Evolutionary conservation across 805 yeast species (phyloP), one percentile per base, ranked within the genome.

Genomic region (Lipomyces chichibuensis): DNA sequence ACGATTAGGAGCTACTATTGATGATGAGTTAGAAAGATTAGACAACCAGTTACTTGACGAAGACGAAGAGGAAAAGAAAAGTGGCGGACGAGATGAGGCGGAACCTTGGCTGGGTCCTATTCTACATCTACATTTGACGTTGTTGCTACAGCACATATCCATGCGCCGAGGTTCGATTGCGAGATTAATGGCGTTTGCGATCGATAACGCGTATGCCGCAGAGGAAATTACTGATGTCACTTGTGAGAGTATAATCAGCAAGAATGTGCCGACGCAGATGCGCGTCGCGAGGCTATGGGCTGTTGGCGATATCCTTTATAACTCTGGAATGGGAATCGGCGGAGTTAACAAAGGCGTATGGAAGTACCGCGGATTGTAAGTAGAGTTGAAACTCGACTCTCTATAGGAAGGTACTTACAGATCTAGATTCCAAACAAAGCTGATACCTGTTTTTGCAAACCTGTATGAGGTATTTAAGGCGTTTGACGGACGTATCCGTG

Each of bases 131-230:
- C 77, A 74, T 57, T 63, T 75, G 58, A 62, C 60, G 32, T 59
- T 74, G 27, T 72, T 75, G 23, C 64, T 74, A 33, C 73, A 69
- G 62, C 70, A 73, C 60, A 64, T 70, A n/a, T 65, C 75, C 27
- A 61, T 63, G 61, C 65, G 74, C 11, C 67, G 77, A 29, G 77
- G 76, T 8, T 65, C 74, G 6, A 73, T 75, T 17, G 77, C 77
- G 9, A 65, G 77, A 13, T 69, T 74, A 17, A 74, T 73, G 74
- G 77, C 73, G 33, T 75, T 75, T 69, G 75, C 75, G 14, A 62
- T 75, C 20, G 70, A 67, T 25, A 69, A 74, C 49, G 67, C 69
- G 14, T 51, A 62, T 25, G 72, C 74, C 17, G 76, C 74, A 3
- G 65, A 59, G 20, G 77, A 75, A 57, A 67, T 75, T 14, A 73